These are phyloP conservation scores for Triangularia setosa DNA, from an alignment of 2,329 filamentous ascomycete species.

Conservation along the genomic window DNA sequence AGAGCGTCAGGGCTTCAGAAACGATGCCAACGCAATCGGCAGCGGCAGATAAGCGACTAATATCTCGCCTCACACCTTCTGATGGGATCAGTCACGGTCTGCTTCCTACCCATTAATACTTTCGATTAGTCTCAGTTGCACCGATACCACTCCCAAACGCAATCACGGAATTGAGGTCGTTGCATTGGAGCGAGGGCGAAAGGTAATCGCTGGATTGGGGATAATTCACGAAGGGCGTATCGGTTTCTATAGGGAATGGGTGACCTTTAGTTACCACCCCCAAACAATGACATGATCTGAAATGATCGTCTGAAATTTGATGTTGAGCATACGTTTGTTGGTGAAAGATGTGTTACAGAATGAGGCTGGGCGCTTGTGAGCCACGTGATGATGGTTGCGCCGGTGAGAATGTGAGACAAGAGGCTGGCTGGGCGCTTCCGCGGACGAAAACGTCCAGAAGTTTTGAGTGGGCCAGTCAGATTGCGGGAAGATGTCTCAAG, in stretches of 20 bases:
- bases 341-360: not conserved
- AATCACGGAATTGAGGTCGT: not conserved
- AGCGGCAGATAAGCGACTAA: not conserved
- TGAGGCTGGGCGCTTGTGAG: not conserved
- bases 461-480: not conserved
- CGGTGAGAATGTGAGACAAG: not conserved
- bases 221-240: not conserved
- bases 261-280: not conserved
- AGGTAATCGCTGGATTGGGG: not conserved
- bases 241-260: not conserved
- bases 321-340: not conserved
- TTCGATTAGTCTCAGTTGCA: not conserved
- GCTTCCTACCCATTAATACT: not conserved
- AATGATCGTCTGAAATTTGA: not conserved
- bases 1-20: constrained; percentile 1
- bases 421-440: not conserved
- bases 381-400: not conserved
- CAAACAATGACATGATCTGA: not conserved
- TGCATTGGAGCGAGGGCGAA: not conserved
- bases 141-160: not conserved
- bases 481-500: not conserved
- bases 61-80: not conserved
- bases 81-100: not conserved
- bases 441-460: not conserved
- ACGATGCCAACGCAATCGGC: not conserved